Base-by-base conservation (phyloP, 192 early-diverging fungal genomes). In the Gonapodya prolifera region DNA sequence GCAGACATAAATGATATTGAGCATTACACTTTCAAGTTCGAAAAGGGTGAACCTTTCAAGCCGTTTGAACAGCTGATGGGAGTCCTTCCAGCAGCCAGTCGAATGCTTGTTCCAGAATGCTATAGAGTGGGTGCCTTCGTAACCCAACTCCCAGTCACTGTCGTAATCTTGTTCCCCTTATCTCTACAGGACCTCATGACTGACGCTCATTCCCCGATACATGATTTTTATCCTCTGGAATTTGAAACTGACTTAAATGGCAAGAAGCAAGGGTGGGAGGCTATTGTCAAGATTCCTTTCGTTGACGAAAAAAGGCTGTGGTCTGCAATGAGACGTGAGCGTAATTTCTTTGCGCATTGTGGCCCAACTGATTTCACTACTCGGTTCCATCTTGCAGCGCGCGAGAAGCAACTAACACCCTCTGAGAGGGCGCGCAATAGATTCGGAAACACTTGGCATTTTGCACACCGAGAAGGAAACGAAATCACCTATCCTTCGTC, bases 61-160 rank as follows among this genome's bases (percentile, higher is more conserved):
- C 97, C 98, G 1, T 95, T 94, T 80, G 96, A 99, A 83, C 98
- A 99, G 83, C 88, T 99, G 30, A 98, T 99, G 98, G 95, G 96
- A 78, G 98, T 99, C 23, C 84, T 99, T 76, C 98, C 98, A 2
- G 92, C 92, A 31, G 87, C 87, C 33, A 93, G 91, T 83, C 89
- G 90, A 83, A 84, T 88, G 80, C 89, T 97, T 70, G 90, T 99
- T 35, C 98, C 98, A 1, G 30, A 78, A 17, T 86, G 87, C 8
- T 94, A 94, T 80, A 93, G 75, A 18, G 75, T 35, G 30, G 29
- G 75, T 2, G 29, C 33, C 28, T 34, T 35, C 16, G 17, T 30
- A 18, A 18, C 31, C 29, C 28, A 30, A 18, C 28, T 30, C 71
- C 71, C 29, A 32, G 8, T 61, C 23, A 23, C 28, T 2, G 74